phyloP scores from a whole-genome alignment of 2,329 filamentous ascomycete genomes.

The Cercospora sp. region DNA sequence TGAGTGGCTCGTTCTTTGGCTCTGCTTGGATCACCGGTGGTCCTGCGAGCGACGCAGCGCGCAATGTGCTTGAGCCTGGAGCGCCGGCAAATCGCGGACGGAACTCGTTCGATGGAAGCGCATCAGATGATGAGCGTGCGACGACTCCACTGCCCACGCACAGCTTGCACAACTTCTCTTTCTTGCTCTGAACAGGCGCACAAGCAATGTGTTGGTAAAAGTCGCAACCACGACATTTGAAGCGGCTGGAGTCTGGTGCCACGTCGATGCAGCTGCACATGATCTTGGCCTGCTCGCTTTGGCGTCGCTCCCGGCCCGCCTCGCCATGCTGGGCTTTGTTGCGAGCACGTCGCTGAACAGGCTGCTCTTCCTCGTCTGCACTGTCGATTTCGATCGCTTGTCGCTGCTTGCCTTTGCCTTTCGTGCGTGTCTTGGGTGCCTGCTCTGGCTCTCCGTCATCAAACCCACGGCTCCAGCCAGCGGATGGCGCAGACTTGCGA shows the following conservation, averaged over 20 bases:
- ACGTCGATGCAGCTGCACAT: constrained; percentile 13
- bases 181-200: not conserved
- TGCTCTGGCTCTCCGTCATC: not conserved
- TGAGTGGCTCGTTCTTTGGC: not conserved
- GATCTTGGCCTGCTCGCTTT: not conserved
- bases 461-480: not conserved
- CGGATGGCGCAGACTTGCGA: constrained; percentile 7
- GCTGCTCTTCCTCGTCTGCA: not conserved
- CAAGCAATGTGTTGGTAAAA: constrained; percentile 4
- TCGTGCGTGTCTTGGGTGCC: not conserved
- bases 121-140: not conserved
- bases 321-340: not conserved
- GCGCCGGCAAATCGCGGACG: not conserved
- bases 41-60: not conserved
- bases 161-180: constrained; percentile 1
- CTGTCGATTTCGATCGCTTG: not conserved
- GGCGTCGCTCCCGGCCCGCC: not conserved
- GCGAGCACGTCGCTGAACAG: not conserved
- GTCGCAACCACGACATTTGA: constrained; percentile 2
- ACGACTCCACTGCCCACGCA: constrained; percentile 2
- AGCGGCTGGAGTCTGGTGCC: not conserved
- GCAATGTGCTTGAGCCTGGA: not conserved
- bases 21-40: not conserved
- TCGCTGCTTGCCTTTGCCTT: constrained; percentile 10
- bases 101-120: not conserved